phyloP scores from a whole-genome alignment of 2,329 filamentous ascomycete species.

The Podosphaera leucotricha region DNA sequence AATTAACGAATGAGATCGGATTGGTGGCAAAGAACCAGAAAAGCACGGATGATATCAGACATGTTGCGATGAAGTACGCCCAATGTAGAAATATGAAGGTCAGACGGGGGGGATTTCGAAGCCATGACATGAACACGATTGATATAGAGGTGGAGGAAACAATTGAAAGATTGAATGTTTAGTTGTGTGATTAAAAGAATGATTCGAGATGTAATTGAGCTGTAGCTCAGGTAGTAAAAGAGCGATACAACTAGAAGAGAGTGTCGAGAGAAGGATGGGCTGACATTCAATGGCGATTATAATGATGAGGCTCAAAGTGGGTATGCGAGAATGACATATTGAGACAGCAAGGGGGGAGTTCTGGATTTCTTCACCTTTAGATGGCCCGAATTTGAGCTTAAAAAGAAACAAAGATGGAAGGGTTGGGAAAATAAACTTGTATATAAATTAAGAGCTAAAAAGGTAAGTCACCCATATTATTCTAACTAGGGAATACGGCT shows the following conservation, averaged over 20 bases:
- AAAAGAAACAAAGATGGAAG: neutral
- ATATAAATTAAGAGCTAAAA: neutral
- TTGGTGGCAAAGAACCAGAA: conserved; percentile 33
- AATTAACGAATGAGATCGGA: conserved; percentile 35
- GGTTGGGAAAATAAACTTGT: neutral
- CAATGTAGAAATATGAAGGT: conserved; percentile 46
- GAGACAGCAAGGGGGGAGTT: neutral
- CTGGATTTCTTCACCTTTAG: neutral
- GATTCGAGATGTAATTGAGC: too few relatives aligned
- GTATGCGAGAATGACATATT: neutral
- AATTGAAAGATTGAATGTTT: neutral
- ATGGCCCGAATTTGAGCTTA: neutral
- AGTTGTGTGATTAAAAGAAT: neutral
- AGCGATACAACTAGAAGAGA: too few relatives aligned
- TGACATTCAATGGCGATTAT: too few relatives aligned
- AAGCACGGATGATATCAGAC: conserved; percentile 31
- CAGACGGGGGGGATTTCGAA: conserved; percentile 11
- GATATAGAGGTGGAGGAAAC: neutral
- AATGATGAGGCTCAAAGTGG: neutral
- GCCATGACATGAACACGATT: neutral
- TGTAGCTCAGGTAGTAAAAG: too few relatives aligned
- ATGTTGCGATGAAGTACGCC: conserved; percentile 35
- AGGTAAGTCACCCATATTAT: neutral
- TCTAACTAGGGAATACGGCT: neutral
- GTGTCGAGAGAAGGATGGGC: too few relatives aligned